Conservation (phyloP, 2,329 filamentous ascomycete species). For the Trichoderma oligosporum region DNA sequence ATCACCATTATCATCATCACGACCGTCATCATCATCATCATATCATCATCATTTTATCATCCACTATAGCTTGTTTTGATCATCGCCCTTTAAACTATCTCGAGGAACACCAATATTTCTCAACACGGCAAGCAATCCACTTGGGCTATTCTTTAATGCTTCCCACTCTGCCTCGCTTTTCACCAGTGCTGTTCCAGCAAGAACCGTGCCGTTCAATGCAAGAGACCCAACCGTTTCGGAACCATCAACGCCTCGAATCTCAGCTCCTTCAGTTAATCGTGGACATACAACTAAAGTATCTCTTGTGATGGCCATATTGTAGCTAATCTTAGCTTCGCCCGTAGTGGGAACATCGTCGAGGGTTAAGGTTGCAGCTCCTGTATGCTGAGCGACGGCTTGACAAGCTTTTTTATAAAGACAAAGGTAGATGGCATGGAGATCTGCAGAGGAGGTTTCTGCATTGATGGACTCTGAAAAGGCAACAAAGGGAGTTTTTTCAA, state of each 20-base stretch:
- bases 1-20: not conserved
- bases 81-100: not conserved
- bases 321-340: conserved; percentile 53
- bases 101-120: conserved; percentile 31
- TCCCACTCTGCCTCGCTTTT: conserved; percentile 58
- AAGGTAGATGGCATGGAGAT: conserved; percentile 44
- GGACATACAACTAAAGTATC: conserved; percentile 53
- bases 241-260: conserved; percentile 29
- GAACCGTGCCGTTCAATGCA: conserved; percentile 58
- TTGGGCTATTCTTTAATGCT: conserved; percentile 37
- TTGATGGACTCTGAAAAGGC: conserved; percentile 41
- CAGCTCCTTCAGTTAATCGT: conserved; percentile 48
- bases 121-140: conserved; percentile 26
- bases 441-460: conserved; percentile 33
- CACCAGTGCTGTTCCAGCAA: conserved; percentile 61
- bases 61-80: not conserved
- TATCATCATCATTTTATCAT: not conserved
- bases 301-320: conserved; percentile 60
- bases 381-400: conserved; percentile 33
- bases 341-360: conserved; percentile 28
- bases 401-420: conserved; percentile 46
- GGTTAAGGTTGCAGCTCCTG: not conserved
- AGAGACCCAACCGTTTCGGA: conserved; percentile 41
- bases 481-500: conserved; percentile 37
- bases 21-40: not conserved